phyloP scores from a whole-genome alignment of 1,139 yeast genomes.

The Debaryomyces robertsiae region DNA sequence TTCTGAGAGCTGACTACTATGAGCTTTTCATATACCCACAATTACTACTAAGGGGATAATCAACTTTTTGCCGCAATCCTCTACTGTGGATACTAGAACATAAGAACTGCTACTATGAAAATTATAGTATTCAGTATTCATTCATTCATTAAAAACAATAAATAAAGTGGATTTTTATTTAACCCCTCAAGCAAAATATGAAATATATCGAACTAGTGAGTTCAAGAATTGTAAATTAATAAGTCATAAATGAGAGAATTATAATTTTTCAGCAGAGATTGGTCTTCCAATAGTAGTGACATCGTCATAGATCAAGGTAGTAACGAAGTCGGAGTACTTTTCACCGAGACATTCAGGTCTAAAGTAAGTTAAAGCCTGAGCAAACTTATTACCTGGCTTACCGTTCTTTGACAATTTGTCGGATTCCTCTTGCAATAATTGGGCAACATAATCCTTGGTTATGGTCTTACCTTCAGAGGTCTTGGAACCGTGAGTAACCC shows the following conservation, averaged over 20 bases:
- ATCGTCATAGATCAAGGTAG: slow-evolving; percentile 70
- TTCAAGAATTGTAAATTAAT: slow-evolving; percentile 4
- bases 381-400: slow-evolving; percentile 57
- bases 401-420: slow-evolving; percentile 53
- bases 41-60: no score
- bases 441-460: slow-evolving; percentile 57
- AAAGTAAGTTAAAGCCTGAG: slow-evolving; percentile 66
- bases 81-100: no score
- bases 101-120: no score
- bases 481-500: slow-evolving; percentile 74
- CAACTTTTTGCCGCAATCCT: no score
- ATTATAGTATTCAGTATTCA: slow-evolving; percentile 2
- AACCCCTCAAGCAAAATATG: not conserved
- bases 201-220: not conserved
- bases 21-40: no score
- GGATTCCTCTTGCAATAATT: slow-evolving; percentile 63
- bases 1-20: no score
- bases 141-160: slow-evolving; percentile 9
- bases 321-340: slow-evolving; percentile 72
- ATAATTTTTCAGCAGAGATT: slow-evolving; percentile 46
- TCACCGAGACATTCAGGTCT: slow-evolving; percentile 68
- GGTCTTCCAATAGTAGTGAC: slow-evolving; percentile 59
- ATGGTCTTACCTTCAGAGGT: slow-evolving; percentile 62
- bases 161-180: slow-evolving; percentile 1
- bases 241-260: slow-evolving; percentile 15